Conservation (phyloP, 805 yeast species). For the Suhomyces sp. region DNA sequence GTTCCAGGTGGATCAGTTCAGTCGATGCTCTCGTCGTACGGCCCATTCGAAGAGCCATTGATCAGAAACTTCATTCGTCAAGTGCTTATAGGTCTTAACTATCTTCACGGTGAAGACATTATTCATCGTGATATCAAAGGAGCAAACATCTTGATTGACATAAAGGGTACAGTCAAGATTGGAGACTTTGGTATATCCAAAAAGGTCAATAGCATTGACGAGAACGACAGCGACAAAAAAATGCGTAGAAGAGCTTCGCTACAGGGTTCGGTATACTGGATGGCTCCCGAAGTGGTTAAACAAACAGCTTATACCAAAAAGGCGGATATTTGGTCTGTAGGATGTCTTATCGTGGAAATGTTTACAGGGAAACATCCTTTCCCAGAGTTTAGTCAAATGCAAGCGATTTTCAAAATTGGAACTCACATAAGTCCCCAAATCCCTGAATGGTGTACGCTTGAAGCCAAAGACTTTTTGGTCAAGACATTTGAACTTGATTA, state of each 20-base stretch:
- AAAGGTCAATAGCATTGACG: constrained; percentile 24
- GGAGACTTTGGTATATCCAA: constrained; percentile 83
- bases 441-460: constrained; percentile 69
- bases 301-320: constrained; percentile 87
- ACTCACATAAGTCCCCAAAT: constrained; percentile 76
- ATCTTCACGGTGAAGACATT: constrained; percentile 70
- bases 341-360: constrained; percentile 92
- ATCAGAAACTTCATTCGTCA: constrained; percentile 72
- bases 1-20: constrained; percentile 53
- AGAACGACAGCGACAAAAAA: constrained; percentile 23
- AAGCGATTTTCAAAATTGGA: constrained; percentile 93
- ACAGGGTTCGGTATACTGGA: constrained; percentile 96
- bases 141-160: constrained; percentile 79
- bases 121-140: constrained; percentile 89
- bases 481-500: constrained; percentile 75
- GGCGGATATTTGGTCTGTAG: constrained; percentile 97
- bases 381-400: constrained; percentile 94
- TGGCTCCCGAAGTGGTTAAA: constrained; percentile 99
- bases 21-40: constrained; percentile 66
- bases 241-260: constrained; percentile 66
- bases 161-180: constrained; percentile 76
- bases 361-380: constrained; percentile 95
- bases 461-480: constrained; percentile 62
- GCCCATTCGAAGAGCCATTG: constrained; percentile 76
- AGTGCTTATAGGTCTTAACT: constrained; percentile 69